Base-by-base conservation (phyloP, 192 early-diverging fungal genomes). In the Rhizoclosmatium sp. region DNA sequence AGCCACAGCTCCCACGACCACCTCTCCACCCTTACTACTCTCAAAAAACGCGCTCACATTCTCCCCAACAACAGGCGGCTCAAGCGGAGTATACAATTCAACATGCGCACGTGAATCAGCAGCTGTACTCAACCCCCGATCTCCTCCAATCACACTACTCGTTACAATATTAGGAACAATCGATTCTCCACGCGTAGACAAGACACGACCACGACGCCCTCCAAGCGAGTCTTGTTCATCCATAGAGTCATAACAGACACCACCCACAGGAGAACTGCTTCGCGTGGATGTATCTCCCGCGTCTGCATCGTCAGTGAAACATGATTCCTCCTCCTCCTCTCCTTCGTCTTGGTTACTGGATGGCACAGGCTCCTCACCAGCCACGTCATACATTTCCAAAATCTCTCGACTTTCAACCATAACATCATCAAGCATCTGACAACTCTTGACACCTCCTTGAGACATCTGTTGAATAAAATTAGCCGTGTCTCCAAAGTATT, bases 141-240 rank as follows among this genome's bases (percentile, higher is more conserved):
- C 31, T 31, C 31, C 31, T 31, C 31, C 31, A 31, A 31, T 31
- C 31, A 31, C 31, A 31, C 31, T 31, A 31, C 31, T 31, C 31
- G 31, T 31, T 0, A 31, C 31, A 31, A 31, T 31, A 31, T 31
- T 31, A 31, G 31, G 0, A 31, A 31, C 31, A 31, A 31, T 31
- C 31, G 31, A 31, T 31, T 31, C 31, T 31, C 31, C 31, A 31
- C 31, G 31, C 31, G 31, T 31, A 31, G 31, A 31, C 31, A 76
- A 56, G 21, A 76, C 75, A 4, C 46, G 12, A 19, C 75, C 75
- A 16, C 75, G 75, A 40, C 75, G 75, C 4, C 75, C 75, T 7
- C 49, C 49, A 3, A 76, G 41, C 1, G 64, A 67, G 41, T 76
- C 75, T 5, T 9, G 19, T 31, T 76, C 75, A 47, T 76, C 75